phyloP scores from a whole-genome alignment of 2,329 filamentous ascomycete genomes.

The Trichocomaceae sp. region DNA sequence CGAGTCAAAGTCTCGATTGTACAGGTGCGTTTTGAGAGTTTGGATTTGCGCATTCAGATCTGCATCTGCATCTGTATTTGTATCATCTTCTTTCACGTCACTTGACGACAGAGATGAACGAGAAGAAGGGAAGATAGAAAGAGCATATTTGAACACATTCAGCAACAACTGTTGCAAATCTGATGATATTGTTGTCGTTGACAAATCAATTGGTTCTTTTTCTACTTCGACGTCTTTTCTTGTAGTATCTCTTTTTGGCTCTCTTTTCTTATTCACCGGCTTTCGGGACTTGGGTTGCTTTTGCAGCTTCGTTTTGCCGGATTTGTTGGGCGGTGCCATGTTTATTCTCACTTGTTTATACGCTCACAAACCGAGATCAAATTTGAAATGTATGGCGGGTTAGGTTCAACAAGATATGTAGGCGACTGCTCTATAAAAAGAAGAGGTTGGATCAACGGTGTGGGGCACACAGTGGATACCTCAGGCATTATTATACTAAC shows the following conservation, averaged over 20 bases:
- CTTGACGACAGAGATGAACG: neutral
- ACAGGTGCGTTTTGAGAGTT: conserved; percentile 78
- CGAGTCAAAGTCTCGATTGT: conserved; percentile 70
- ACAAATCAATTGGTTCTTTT: conserved; percentile 20
- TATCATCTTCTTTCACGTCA: conserved; percentile 36
- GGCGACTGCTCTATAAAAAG: neutral
- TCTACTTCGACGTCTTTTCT: conserved; percentile 1
- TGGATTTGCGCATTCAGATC: conserved; percentile 57
- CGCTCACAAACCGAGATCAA: neutral
- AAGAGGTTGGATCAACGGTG: neutral
- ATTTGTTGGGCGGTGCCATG: neutral
- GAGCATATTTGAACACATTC: conserved; percentile 63
- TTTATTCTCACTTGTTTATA: neutral
- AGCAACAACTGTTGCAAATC: conserved; percentile 64
- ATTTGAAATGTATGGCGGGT: no score
- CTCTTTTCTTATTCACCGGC: conserved; percentile 28
- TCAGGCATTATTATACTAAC: no score
- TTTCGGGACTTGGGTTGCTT: conserved; percentile 1
- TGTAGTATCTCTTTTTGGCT: conserved; percentile 26
- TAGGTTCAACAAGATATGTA: neutral
- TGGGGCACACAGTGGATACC: neutral
- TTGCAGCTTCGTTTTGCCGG: conserved; percentile 4
- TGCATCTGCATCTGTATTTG: conserved; percentile 14
- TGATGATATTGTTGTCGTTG: conserved; percentile 34
- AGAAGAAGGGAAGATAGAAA: conserved; percentile 32